Conservation (phyloP, 202 grass and related monocot species). For the Cymbopogon flexuosus region DNA sequence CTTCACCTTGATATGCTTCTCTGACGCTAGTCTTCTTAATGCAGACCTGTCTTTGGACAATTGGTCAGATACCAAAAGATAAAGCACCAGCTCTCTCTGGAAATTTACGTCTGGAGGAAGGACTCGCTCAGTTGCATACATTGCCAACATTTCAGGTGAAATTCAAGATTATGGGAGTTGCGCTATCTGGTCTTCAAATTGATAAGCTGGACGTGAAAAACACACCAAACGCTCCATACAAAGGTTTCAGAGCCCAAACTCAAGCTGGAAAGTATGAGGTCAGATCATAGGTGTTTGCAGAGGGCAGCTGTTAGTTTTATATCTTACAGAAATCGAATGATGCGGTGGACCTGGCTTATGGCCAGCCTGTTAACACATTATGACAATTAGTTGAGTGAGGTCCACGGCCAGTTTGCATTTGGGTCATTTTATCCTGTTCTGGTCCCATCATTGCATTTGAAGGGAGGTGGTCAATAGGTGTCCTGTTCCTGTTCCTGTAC, state of each 20-base stretch:
- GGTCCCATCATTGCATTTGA: not conserved
- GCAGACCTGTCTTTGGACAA: constrained; percentile 87
- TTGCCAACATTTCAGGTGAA: constrained; percentile 73
- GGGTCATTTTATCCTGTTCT: not conserved
- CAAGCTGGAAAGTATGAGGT: constrained; percentile 71
- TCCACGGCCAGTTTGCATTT: not conserved
- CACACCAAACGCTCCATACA: constrained; percentile 56
- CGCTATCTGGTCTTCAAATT: constrained; percentile 89
- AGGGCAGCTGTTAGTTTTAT: not conserved
- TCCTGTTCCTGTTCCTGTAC: not conserved
- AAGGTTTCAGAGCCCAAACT: constrained; percentile 72
- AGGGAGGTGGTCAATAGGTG: not conserved
- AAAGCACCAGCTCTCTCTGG: constrained; percentile 75
- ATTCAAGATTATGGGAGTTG: constrained; percentile 89
- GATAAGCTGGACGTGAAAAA: constrained; percentile 80
- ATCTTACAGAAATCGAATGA: not conserved
- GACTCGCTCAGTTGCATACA: constrained; percentile 54
- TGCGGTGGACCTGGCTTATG: not conserved
- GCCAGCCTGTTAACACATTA: not conserved
- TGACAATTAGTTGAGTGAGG: not conserved
- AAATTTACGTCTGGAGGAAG: constrained; percentile 71
- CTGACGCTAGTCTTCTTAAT: not conserved
- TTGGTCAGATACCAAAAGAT: constrained; percentile 92
- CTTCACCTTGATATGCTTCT: not conserved
- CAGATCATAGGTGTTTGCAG: constrained; percentile 41